Conservation (phyloP, 2,329 filamentous ascomycete genomes). For the Byssochlamys sp. region DNA sequence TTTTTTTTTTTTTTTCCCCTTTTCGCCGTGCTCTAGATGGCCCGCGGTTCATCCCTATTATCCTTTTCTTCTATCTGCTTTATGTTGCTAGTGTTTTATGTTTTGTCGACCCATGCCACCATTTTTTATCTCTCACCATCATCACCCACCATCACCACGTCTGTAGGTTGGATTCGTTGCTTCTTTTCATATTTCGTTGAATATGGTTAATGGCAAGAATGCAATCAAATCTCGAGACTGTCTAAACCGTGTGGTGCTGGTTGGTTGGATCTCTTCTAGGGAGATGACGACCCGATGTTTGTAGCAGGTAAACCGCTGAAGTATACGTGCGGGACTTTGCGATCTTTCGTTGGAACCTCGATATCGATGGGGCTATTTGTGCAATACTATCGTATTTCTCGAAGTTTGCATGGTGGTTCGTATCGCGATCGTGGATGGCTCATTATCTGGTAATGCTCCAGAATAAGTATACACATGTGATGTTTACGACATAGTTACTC, state of each 20-base stretch:
- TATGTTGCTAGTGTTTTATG: conserved; percentile 6
- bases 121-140: conserved; percentile 10
- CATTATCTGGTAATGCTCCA: too few relatives aligned
- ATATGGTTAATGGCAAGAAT: conserved; percentile 30
- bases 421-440: too few relatives aligned
- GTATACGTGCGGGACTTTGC: background rate
- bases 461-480: too few relatives aligned
- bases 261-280: background rate
- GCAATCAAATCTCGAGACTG: conserved; percentile 3
- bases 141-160: conserved; percentile 3
- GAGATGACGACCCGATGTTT: background rate
- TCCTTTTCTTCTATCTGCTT: conserved; percentile 6
- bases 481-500: too few relatives aligned
- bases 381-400: background rate
- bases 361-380: background rate
- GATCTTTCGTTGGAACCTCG: background rate
- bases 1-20: conserved; percentile 8
- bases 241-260: background rate
- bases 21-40: conserved; percentile 25
- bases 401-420: too few relatives aligned
- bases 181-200: conserved; percentile 14
- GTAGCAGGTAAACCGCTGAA: background rate
- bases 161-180: conserved; percentile 26
- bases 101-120: conserved; percentile 10
- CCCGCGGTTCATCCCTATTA: conserved; percentile 16